Conservation (phyloP, 2,329 filamentous ascomycete species). For the Fusarium sp. region DNA sequence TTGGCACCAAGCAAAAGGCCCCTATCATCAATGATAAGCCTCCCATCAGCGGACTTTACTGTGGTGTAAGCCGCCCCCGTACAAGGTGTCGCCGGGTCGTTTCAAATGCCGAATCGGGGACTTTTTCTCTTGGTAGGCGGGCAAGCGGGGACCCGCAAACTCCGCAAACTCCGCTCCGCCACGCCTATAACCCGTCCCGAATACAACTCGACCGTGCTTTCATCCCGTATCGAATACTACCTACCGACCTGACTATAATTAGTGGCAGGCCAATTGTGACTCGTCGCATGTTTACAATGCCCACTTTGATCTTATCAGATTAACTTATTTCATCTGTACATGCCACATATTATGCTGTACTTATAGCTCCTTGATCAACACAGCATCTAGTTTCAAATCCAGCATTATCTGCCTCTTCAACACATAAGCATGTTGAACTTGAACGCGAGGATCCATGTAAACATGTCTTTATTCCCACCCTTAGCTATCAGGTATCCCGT, state of each 20-base stretch:
- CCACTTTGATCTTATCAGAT: slow-evolving; percentile 26
- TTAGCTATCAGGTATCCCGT: slow-evolving; percentile 3
- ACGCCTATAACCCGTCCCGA: slow-evolving; percentile 1
- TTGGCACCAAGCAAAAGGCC: slow-evolving; percentile 3
- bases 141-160: slow-evolving; percentile 32
- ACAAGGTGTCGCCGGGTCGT: slow-evolving; percentile 28
- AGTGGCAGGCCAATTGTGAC: slow-evolving; percentile 4
- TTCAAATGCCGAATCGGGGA: slow-evolving; percentile 32
- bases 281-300: not conserved
- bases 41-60: slow-evolving; percentile 17
- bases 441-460: not conserved
- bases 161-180: slow-evolving; percentile 49
- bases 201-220: slow-evolving; percentile 3
- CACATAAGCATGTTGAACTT: not conserved
- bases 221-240: too few relatives aligned
- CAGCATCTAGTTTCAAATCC: not conserved
- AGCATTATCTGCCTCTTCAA: not conserved
- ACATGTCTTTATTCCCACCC: slow-evolving; percentile 22
- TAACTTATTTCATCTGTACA: not conserved
- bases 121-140: slow-evolving; percentile 8
- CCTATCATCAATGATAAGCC: not conserved
- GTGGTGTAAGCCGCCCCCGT: slow-evolving; percentile 14
- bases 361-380: not conserved
- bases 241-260: not conserved
- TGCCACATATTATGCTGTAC: not conserved